These are phyloP conservation scores for Acer negundo DNA, from an alignment of 345 rosid species.

Conservation along the genomic window DNA sequence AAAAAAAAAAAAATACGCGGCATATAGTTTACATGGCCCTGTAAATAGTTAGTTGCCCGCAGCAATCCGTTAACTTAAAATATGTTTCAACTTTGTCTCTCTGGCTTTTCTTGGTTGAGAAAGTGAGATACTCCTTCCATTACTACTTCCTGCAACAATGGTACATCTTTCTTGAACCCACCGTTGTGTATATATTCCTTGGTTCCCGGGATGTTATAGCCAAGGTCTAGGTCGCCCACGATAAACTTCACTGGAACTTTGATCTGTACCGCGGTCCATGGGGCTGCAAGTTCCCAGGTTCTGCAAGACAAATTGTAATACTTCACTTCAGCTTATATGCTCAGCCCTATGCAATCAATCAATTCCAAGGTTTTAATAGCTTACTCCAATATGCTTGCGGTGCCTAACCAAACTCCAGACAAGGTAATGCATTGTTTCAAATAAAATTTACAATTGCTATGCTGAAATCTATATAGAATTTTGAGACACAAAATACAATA, in stretches of 20 bases:
- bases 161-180: no score
- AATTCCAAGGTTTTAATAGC: background rate
- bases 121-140: no score
- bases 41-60: no score
- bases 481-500: no score
- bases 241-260: constrained; percentile 82
- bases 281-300: constrained; percentile 38
- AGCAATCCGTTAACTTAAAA: no score
- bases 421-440: background rate
- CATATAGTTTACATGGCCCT: no score
- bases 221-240: constrained; percentile 70
- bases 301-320: constrained; percentile 17
- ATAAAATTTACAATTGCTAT: background rate
- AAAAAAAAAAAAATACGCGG: no score
- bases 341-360: background rate
- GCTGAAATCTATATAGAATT: no score
- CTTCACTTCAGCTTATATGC: background rate
- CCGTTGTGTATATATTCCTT: no score
- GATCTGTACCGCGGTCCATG: constrained; percentile 37
- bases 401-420: background rate
- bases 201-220: constrained; percentile 31
- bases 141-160: no score
- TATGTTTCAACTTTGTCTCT: no score
- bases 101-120: no score
- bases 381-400: background rate